phyloP scores from a whole-genome alignment of 345 rosid species.

The Punica granatum region DNA sequence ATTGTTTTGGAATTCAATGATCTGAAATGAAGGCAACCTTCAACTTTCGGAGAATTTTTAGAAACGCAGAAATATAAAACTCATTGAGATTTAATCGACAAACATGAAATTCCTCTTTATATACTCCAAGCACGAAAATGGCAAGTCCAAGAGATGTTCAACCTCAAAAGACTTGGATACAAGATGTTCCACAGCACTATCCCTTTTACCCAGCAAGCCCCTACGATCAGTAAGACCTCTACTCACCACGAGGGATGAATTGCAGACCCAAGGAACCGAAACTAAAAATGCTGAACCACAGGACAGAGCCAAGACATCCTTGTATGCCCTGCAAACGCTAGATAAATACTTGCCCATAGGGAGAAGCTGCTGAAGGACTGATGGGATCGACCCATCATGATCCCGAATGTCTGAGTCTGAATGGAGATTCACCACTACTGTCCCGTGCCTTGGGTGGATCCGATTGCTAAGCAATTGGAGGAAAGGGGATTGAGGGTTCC shows the following conservation, averaged over 20 bases:
- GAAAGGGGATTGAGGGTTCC: constrained; percentile 68
- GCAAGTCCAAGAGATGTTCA: constrained; percentile 44
- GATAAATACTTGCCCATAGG: constrained; percentile 48
- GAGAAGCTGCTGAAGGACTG: constrained; percentile 25
- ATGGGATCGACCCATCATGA: constrained; percentile 17
- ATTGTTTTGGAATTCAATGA: neutral
- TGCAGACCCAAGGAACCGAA: constrained; percentile 76
- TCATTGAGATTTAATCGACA: neutral
- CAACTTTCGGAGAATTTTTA: neutral
- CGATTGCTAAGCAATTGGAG: constrained; percentile 43
- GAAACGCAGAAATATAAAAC: no score
- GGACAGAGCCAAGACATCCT: constrained; percentile 29
- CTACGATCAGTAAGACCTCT: constrained; percentile 33
- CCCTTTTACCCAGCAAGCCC: constrained; percentile 21
- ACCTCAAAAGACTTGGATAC: constrained; percentile 44
- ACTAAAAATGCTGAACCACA: constrained; percentile 45
- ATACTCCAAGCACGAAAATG: constrained; percentile 62
- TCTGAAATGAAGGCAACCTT: neutral
- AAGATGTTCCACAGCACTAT: constrained; percentile 26
- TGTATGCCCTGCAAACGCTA: constrained; percentile 55
- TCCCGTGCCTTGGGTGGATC: constrained; percentile 71
- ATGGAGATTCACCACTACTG: constrained; percentile 84
- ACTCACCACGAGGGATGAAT: constrained; percentile 61
- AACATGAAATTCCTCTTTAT: constrained; percentile 34
- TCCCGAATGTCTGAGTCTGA: constrained; percentile 39